A percentile compares a stretch with the other conserved stretches of the same genome.
Evolutionary conservation across 495 filamentous ascomycete species (phyloP).

Genomic region (Aspergillus carlsbadensis): DNA sequence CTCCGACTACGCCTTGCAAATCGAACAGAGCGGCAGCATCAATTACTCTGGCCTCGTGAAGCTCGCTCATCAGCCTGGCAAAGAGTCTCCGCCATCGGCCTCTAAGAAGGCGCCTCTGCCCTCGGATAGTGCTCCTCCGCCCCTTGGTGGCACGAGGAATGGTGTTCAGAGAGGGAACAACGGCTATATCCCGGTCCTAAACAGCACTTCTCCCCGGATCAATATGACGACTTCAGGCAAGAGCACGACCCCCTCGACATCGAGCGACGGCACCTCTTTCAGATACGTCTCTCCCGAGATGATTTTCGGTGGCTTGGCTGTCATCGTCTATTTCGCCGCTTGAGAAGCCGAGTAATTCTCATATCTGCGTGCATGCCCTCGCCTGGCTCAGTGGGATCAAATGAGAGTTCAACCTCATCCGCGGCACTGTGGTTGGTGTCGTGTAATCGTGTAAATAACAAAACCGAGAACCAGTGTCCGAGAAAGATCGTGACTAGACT

Average conservation of each 20-base stretch:
- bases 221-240: slow-evolving; percentile 16
- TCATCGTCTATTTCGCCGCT: slow-evolving; percentile 13
- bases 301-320: slow-evolving; percentile 12
- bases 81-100: background rate
- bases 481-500: background rate
- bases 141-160: slow-evolving; percentile 14
- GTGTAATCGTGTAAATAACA: slow-evolving; percentile 6
- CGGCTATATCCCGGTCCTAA: slow-evolving; percentile 2
- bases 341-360: background rate
- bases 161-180: slow-evolving; percentile 19
- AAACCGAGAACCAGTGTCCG: background rate
- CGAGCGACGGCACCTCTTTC: slow-evolving; percentile 16
- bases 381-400: background rate
- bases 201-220: slow-evolving; percentile 4
- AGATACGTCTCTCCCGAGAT: slow-evolving; percentile 9
- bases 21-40: slow-evolving; percentile 37
- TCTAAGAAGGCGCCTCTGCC: background rate
- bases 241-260: slow-evolving; percentile 12
- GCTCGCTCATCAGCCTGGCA: slow-evolving; percentile 11
- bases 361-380: background rate
- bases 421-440: background rate
- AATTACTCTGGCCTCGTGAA: slow-evolving; percentile 49
- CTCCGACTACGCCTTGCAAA: slow-evolving; percentile 47
- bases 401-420: background rate
- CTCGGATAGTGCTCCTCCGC: slow-evolving; percentile 12